phyloP scores from a whole-genome alignment of 176 grass and related monocot species.

The Aegilops sharonensis region DNA sequence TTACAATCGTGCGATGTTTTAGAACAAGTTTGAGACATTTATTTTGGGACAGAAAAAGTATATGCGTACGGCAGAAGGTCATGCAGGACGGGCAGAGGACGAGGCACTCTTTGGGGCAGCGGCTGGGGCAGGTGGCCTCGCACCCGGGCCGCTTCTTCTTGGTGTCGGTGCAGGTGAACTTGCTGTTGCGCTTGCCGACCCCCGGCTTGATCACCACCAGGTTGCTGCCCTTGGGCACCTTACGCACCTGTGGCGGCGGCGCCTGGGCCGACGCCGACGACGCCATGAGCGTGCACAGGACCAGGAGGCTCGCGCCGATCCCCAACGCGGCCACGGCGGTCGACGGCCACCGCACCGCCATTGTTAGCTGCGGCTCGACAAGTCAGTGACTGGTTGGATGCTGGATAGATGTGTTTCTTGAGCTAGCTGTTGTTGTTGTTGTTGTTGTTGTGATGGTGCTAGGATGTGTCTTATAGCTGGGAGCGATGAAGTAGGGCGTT shows the following conservation, averaged over 20 bases:
- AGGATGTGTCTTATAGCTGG: background rate
- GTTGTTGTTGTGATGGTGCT: background rate
- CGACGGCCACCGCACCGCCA: constrained; percentile 33
- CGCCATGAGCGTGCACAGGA: background rate
- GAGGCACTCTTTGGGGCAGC: constrained; percentile 53
- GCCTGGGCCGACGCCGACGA: background rate
- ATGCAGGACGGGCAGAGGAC: constrained; percentile 55
- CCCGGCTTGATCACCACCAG: background rate
- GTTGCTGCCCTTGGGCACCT: background rate
- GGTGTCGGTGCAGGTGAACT: constrained; percentile 27
- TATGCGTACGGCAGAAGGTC: constrained; percentile 40
- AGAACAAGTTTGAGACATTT: too few species aligned
- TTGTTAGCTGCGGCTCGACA: background rate
- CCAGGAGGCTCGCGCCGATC: background rate
- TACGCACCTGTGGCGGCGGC: background rate
- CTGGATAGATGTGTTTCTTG: background rate
- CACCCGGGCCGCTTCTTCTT: background rate
- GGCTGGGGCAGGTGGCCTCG: constrained; percentile 20
- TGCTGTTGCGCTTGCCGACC: background rate
- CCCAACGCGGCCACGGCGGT: background rate
- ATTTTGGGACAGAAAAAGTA: too few species aligned
- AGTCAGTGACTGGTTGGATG: background rate
- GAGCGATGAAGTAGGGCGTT: background rate
- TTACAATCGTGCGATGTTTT: too few species aligned
- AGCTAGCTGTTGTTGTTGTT: background rate